Percentiles rank a stretch among this genome's conserved stretches.
phyloP scores from a whole-genome alignment of 352 stramenopile species.

The Poterioochromonas sp. region DNA sequence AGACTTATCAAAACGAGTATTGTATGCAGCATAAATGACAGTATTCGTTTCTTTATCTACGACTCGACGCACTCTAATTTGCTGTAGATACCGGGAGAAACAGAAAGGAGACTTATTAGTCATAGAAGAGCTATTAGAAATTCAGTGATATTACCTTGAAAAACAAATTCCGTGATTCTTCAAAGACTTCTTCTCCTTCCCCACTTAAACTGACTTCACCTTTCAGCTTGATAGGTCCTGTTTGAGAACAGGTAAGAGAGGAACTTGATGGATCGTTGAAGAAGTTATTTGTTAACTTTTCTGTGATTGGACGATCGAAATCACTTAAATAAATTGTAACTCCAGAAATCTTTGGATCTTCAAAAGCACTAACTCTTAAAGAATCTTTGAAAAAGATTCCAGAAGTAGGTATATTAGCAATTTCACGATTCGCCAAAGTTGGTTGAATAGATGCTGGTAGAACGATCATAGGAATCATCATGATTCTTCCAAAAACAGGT shows the following conservation, averaged over 20 bases:
- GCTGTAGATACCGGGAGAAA: not conserved
- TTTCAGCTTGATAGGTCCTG: not conserved
- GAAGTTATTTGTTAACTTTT: not conserved
- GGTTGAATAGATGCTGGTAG: not conserved
- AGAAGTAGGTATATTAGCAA: not conserved
- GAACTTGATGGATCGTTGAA: conserved; percentile 17
- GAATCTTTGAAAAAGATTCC: conserved; percentile 15
- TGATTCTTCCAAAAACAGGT: too few relatives aligned
- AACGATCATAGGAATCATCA: too few relatives aligned
- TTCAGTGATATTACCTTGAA: conserved; percentile 2
- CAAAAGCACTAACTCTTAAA: not conserved
- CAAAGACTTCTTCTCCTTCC: conserved; percentile 1
- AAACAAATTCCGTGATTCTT: not conserved
- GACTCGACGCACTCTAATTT: not conserved
- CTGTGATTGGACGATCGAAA: not conserved
- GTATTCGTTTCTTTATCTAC: not conserved
- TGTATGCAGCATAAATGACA: conserved; percentile 1
- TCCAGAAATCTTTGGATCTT: not conserved
- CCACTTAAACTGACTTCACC: not conserved
- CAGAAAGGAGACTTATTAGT: not conserved
- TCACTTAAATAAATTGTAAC: not conserved
- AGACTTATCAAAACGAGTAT: not conserved
- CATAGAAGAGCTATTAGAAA: not conserved
- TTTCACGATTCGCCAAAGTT: not conserved
- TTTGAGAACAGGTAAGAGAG: not conserved